These are phyloP conservation scores for Candida ponderosae DNA, from an alignment of 805 yeast genomes.

Conservation along the genomic window DNA sequence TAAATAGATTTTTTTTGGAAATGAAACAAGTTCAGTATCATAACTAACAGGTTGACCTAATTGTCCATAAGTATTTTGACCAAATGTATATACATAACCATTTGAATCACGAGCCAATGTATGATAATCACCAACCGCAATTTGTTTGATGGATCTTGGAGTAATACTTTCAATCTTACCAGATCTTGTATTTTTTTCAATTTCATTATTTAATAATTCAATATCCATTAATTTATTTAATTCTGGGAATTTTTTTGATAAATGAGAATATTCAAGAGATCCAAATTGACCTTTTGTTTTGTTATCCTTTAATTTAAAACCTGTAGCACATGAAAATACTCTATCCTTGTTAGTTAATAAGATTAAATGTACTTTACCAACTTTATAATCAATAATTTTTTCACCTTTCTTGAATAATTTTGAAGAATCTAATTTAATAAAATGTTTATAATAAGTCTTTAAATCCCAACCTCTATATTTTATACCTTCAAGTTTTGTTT, in stretches of 20 bases:
- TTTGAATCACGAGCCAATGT: slow-evolving; percentile 57
- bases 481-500: slow-evolving; percentile 5
- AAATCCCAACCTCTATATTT: slow-evolving; percentile 9
- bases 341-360: slow-evolving; percentile 51
- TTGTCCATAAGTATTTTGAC: slow-evolving; percentile 80
- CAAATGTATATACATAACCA: slow-evolving; percentile 82
- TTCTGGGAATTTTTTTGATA: slow-evolving; percentile 41
- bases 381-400: slow-evolving; percentile 37
- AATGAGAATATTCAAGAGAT: slow-evolving; percentile 62
- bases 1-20: slow-evolving; percentile 50
- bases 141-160: slow-evolving; percentile 41
- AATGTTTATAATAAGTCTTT: slow-evolving; percentile 4
- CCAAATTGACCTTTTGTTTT: slow-evolving; percentile 78
- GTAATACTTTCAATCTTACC: slow-evolving; percentile 11
- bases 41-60: slow-evolving; percentile 63
- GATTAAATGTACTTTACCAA: slow-evolving; percentile 68
- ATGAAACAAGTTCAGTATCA: slow-evolving; percentile 59
- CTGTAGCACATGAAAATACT: slow-evolving; percentile 58
- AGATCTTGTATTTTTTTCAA: slow-evolving; percentile 9
- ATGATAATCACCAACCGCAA: slow-evolving; percentile 72
- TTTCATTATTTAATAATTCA: slow-evolving; percentile 44
- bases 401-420: slow-evolving; percentile 32
- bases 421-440: slow-evolving; percentile 2
- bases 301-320: slow-evolving; percentile 25
- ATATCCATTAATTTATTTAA: slow-evolving; percentile 46